phyloP scores from a whole-genome alignment of 371 early-diverging fungal genomes.

The Mortierella sp. region DNA sequence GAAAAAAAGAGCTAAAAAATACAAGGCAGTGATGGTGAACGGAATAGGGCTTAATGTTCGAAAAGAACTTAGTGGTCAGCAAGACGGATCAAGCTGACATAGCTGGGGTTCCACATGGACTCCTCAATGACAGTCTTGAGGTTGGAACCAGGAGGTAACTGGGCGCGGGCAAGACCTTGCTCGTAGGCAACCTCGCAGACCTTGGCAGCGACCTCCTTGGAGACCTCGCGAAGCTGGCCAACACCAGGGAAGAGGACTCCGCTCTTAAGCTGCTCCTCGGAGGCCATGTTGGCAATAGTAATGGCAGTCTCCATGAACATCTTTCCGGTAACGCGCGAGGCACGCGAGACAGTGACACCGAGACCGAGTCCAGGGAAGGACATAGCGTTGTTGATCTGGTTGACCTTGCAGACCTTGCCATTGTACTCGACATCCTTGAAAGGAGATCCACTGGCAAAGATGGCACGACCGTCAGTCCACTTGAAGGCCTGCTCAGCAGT shows the following conservation, averaged over 20 bases:
- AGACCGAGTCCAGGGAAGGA: constrained; percentile 73
- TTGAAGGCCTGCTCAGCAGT: constrained; percentile 74
- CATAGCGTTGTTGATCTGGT: constrained; percentile 76
- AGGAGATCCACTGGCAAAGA: constrained; percentile 75
- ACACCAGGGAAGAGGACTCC: constrained; percentile 74
- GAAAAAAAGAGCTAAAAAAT: constrained; percentile 12
- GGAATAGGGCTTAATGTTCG: not conserved
- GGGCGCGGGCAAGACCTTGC: constrained; percentile 67
- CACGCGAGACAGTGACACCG: constrained; percentile 69
- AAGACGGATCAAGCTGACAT: constrained; percentile 68
- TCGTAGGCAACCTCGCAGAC: constrained; percentile 74
- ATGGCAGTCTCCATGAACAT: constrained; percentile 76
- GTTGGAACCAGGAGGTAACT: constrained; percentile 62
- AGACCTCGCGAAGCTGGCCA: constrained; percentile 64
- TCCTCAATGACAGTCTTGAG: constrained; percentile 64
- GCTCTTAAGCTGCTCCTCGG: constrained; percentile 70
- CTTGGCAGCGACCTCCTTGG: constrained; percentile 68
- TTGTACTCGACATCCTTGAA: constrained; percentile 64
- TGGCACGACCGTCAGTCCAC: constrained; percentile 73
- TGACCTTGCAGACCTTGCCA: constrained; percentile 67
- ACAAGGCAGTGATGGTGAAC: not conserved
- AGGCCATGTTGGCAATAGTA: constrained; percentile 71
- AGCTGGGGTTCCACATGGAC: constrained; percentile 70
- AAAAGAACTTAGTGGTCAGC: constrained; percentile 30
- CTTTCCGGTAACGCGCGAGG: constrained; percentile 66